Percentiles rank a stretch among this genome's conserved stretches.
Conservation (phyloP, 805 yeast genomes). For the Candida palmyrensis region DNA sequence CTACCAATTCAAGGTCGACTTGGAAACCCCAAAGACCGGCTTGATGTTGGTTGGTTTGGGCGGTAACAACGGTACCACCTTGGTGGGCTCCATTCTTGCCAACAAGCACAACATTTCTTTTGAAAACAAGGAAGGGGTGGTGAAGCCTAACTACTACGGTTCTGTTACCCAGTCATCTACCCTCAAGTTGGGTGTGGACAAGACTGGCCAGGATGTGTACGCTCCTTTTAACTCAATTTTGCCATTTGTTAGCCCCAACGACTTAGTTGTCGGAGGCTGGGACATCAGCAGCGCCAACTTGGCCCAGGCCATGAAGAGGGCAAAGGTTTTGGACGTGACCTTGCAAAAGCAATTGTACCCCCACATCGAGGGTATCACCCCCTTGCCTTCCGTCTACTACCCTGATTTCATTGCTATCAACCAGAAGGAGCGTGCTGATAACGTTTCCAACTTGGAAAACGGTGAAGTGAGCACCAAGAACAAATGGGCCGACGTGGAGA, state of each 20-base stretch:
- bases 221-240: conserved; percentile 88
- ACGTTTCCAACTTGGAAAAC: conserved; percentile 57
- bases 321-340: conserved; percentile 81
- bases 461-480: conserved; percentile 50
- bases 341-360: conserved; percentile 72
- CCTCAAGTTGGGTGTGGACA: conserved; percentile 81
- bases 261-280: conserved; percentile 91
- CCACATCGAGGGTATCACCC: conserved; percentile 55
- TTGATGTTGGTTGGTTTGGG: conserved; percentile 90
- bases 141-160: conserved; percentile 80
- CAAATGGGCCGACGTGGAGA: conserved; percentile 89
- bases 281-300: conserved; percentile 75
- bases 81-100: conserved; percentile 79
- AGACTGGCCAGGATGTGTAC: conserved; percentile 76
- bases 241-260: conserved; percentile 88
- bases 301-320: conserved; percentile 75
- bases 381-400: conserved; percentile 83
- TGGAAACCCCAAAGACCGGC: conserved; percentile 80
- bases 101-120: conserved; percentile 75
- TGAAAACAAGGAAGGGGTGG: conserved; percentile 75
- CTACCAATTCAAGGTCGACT: conserved; percentile 82
- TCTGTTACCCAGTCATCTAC: conserved; percentile 94
- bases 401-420: conserved; percentile 96
- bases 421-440: conserved; percentile 89
- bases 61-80: conserved; percentile 94